Base-by-base conservation (phyloP, 768 basidiomycete genomes). In the Pulveroboletus sp. region DNA sequence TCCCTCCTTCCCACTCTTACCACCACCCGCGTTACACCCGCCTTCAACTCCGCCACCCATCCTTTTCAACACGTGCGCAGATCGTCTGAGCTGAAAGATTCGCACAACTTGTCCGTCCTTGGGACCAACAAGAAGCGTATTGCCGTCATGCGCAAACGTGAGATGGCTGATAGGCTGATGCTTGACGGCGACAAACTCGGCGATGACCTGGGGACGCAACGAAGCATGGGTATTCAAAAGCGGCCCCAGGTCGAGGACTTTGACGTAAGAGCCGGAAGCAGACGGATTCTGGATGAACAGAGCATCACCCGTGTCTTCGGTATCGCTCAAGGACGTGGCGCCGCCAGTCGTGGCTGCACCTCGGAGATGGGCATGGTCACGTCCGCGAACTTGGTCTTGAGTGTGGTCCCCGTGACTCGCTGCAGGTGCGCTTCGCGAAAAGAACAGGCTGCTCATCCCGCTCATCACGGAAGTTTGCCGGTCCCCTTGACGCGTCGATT, bases 361-460 rank as follows among this genome's bases (percentile, higher is more conserved):
- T 51, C 57, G 57, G 53, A 49, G 53, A 59, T 52, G 40, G 49
- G 36, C 33, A 24, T 17, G 42, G 24, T 40, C 47, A 47, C 42
- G 36, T 31, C 45, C 37, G 32, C 38, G 41, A 46, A 3, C 38
- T 31, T 46, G 54, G 50, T 52, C 57, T 14, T 39, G 31, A 37
- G 54, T 35, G 35, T 54, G 45, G 35, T 52, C 50, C 32, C 58
- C 58, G 3, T 57, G 44, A 21, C 55, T 69, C 31, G 69, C 69
- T 37, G 75, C 76, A 8, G 85, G 85, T 1, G 83, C 82, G 58
- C 83, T 85, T 63, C 77, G 71, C 43, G 83, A 85, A 59, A 82
- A 82, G 57, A 81, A 77, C 59, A 71, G 63, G 43, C 66, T 67
- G 17, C 66, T 56, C 24, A 65, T 52, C 33, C 62, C 69, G 36